These are phyloP conservation scores for Globisporangium middletonii DNA, from an alignment of 352 stramenopile species.

Conservation along the genomic window DNA sequence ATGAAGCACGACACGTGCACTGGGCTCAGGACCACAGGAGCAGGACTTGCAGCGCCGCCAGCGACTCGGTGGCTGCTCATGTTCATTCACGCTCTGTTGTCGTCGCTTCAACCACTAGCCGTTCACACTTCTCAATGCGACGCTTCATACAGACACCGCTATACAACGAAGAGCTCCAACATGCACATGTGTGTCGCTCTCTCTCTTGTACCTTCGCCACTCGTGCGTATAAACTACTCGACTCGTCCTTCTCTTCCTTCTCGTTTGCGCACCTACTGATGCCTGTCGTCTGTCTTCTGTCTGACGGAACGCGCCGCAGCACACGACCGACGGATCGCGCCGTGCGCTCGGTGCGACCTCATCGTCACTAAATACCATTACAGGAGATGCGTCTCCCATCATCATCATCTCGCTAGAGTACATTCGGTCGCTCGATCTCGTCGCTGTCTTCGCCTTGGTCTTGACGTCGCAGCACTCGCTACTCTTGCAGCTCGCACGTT, in stretches of 20 bases:
- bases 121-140: background rate
- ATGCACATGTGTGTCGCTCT: no score
- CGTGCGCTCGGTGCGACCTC: background rate
- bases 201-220: no score
- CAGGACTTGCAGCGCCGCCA: background rate
- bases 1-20: conserved; percentile 70
- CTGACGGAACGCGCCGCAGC: no score
- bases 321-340: no score
- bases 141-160: no score
- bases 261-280: no score
- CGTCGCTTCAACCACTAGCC: no score
- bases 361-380: conserved; percentile 19
- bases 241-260: no score
- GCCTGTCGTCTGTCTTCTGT: no score
- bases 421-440: conserved; percentile 4
- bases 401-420: conserved; percentile 20
- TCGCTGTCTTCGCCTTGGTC: background rate
- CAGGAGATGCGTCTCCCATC: conserved; percentile 10
- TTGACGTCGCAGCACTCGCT: background rate
- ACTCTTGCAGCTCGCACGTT: conserved; percentile 26
- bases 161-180: no score
- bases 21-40: conserved; percentile 22
- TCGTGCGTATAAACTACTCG: no score
- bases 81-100: no score
- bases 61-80: background rate